Evolutionary conservation across 768 basidiomycete species (phyloP).

Genomic region (Hericium alpestre): DNA sequence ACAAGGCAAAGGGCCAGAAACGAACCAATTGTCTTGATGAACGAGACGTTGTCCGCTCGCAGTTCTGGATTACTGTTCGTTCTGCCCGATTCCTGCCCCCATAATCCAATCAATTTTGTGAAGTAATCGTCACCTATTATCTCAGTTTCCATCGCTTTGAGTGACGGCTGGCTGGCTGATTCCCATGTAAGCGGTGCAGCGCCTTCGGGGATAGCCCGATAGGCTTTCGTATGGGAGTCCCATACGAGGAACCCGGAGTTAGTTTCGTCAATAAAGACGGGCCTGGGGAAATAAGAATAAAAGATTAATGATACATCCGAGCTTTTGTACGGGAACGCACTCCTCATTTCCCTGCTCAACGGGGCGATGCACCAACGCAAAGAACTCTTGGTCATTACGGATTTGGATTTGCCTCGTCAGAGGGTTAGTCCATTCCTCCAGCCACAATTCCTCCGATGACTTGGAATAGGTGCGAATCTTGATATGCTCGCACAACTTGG

Average conservation of each 20-base stretch:
- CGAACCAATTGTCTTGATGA: constrained; percentile 40
- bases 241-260: constrained; percentile 73
- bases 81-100: constrained; percentile 74
- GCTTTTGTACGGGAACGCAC: background rate
- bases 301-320: constrained; percentile 1
- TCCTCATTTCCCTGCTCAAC: constrained; percentile 6
- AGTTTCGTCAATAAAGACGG: constrained; percentile 62
- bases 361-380: constrained; percentile 28
- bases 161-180: constrained; percentile 32
- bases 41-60: constrained; percentile 39
- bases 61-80: constrained; percentile 41
- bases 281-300: constrained; percentile 16
- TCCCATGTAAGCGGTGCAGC: constrained; percentile 43
- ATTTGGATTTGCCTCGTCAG: constrained; percentile 37
- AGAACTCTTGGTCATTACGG: constrained; percentile 37
- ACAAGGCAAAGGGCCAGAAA: constrained; percentile 7
- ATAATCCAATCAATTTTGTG: constrained; percentile 47
- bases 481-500: constrained; percentile 55
- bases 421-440: constrained; percentile 62
- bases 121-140: constrained; percentile 49
- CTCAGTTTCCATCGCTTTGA: constrained; percentile 41
- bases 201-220: constrained; percentile 30
- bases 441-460: constrained; percentile 58
- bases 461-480: constrained; percentile 68
- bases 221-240: constrained; percentile 54